Conservation (phyloP, 208 protist genomes). For the Leptomonas pyrrhocoris region DNA sequence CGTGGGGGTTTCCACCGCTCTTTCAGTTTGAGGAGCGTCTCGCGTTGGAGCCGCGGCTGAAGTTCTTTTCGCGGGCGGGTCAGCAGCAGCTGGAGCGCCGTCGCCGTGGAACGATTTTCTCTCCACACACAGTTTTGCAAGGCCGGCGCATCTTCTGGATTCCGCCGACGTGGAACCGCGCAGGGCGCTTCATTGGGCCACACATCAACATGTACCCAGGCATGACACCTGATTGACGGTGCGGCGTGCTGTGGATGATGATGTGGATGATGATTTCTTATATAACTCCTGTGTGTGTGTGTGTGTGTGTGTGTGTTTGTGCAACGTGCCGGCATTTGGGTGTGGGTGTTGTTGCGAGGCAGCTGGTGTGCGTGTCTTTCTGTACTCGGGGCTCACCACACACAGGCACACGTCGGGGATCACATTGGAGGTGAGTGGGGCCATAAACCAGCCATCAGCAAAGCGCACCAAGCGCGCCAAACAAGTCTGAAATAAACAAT, state of each 20-base stretch:
- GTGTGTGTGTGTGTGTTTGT: constrained; percentile 2
- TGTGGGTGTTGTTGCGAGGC: too few relatives aligned
- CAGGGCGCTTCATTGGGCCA: constrained; percentile 77
- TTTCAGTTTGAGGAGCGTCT: constrained; percentile 93
- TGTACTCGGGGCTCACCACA: too few relatives aligned
- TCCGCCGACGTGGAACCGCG: constrained; percentile 87
- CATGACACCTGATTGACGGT: constrained; percentile 77
- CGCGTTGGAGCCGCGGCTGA: constrained; percentile 81
- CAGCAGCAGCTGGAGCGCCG: constrained; percentile 84
- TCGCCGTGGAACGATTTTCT: constrained; percentile 72
- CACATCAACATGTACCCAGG: constrained; percentile 89
- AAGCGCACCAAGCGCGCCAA: background rate
- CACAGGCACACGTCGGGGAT: too few relatives aligned
- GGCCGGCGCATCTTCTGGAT: constrained; percentile 88
- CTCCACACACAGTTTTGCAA: constrained; percentile 74
- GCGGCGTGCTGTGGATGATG: background rate
- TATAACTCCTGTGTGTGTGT: background rate
- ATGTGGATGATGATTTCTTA: constrained; percentile 2
- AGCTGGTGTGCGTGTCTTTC: constrained; percentile 1
- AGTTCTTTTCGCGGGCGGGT: constrained; percentile 82
- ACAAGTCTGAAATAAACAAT: constrained; percentile 18
- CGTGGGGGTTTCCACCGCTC: constrained; percentile 91
- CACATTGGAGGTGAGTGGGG: background rate
- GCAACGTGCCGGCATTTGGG: background rate
- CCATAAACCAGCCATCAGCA: background rate